Evolutionary conservation across 2,329 filamentous ascomycete species (phyloP).

Genomic region (Aspergillus unguis): DNA sequence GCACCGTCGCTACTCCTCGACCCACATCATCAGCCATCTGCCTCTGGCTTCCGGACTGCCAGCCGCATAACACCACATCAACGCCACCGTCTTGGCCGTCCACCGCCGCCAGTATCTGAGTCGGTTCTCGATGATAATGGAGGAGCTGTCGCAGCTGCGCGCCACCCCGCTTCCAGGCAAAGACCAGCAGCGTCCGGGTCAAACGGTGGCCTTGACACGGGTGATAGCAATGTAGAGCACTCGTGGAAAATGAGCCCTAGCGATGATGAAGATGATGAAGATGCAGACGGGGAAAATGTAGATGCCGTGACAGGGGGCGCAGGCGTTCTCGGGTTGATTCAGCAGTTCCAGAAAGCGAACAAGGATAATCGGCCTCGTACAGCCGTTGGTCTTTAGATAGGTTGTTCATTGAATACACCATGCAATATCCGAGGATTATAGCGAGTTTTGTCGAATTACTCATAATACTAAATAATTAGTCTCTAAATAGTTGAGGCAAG

Average conservation of each 20-base stretch:
- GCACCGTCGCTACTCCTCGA: slow-evolving; percentile 46
- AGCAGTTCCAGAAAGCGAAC: slow-evolving; percentile 63
- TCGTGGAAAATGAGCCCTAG: slow-evolving; percentile 49
- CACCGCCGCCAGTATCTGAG: slow-evolving; percentile 23
- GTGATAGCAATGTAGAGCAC: slow-evolving; percentile 58
- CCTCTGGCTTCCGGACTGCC: slow-evolving; percentile 34
- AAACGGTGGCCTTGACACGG: slow-evolving; percentile 38
- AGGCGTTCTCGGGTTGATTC: slow-evolving; percentile 63
- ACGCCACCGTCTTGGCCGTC: slow-evolving; percentile 31
- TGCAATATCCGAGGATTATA: not conserved
- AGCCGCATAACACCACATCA: slow-evolving; percentile 24
- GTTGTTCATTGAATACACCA: not conserved
- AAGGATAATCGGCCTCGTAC: slow-evolving; percentile 37
- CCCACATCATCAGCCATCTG: slow-evolving; percentile 46
- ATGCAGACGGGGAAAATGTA: slow-evolving; percentile 49
- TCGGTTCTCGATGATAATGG: slow-evolving; percentile 33
- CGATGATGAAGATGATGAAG: slow-evolving; percentile 36
- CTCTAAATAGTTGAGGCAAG: not conserved
- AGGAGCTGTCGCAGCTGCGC: slow-evolving; percentile 16
- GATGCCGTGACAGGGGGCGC: slow-evolving; percentile 47
- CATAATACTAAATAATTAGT: not conserved
- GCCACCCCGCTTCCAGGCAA: slow-evolving; percentile 15
- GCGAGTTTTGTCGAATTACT: not conserved
- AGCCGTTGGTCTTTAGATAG: slow-evolving; percentile 31
- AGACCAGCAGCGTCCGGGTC: slow-evolving; percentile 26